Conservation (phyloP, 129 eudicot genomes). For the Logfia minima region DNA sequence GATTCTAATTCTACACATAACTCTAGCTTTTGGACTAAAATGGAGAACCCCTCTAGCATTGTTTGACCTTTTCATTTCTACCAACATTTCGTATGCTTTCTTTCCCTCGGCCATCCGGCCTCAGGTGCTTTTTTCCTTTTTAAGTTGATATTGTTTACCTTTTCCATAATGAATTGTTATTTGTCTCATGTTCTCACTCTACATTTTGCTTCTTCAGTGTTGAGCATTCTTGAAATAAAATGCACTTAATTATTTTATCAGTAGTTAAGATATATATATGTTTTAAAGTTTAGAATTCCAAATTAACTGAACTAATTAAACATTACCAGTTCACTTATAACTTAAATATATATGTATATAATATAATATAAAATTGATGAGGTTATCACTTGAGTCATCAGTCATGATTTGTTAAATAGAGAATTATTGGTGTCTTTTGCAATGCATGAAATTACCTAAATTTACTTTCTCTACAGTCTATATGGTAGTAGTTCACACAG, state of each 20-base stretch:
- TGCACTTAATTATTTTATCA: not conserved
- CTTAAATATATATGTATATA: not conserved
- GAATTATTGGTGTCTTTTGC: not conserved
- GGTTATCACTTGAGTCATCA: not conserved
- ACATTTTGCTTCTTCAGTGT: not conserved
- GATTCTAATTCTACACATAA: constrained; percentile 1
- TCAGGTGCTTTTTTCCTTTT: not conserved
- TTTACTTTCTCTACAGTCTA: not conserved
- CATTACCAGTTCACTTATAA: not conserved
- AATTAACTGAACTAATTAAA: not conserved
- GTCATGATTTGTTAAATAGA: not conserved
- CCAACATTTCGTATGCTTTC: not conserved
- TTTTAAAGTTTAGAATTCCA: not conserved
- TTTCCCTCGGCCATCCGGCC: not conserved
- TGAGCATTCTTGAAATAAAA: not conserved
- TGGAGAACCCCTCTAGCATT: not conserved
- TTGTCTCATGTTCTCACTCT: constrained; percentile 7
- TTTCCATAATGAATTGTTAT: not conserved
- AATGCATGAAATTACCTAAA: not conserved
- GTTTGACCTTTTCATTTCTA: not conserved
- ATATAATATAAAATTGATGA: too few species aligned
- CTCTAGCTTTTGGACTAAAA: not conserved
- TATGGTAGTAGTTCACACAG: not conserved
- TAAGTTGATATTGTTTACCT: not conserved
- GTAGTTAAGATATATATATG: not conserved